These are phyloP conservation scores for Tetraselmis chui DNA, from an alignment of 139 green algal genomes.

Conservation along the genomic window DNA sequence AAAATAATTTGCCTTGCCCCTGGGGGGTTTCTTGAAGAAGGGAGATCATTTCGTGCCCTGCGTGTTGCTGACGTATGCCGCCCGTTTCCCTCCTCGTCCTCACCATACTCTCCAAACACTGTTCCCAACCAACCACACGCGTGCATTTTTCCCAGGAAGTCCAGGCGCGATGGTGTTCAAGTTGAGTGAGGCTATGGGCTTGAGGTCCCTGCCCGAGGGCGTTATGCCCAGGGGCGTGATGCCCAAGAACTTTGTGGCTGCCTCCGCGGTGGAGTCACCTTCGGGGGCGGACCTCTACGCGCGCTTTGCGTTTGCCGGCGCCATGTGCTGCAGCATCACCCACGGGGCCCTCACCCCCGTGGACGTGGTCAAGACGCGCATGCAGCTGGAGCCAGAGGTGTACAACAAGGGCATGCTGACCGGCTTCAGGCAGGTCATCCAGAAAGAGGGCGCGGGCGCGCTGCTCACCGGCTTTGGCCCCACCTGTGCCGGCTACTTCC, in stretches of 20 bases:
- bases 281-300: background rate
- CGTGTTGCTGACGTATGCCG: no score
- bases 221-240: background rate
- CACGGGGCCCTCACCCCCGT: slow-evolving; percentile 46
- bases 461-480: slow-evolving; percentile 38
- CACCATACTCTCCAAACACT: no score
- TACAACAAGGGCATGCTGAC: slow-evolving; percentile 33
- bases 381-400: slow-evolving; percentile 40
- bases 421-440: slow-evolving; percentile 32
- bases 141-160: no score
- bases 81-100: no score
- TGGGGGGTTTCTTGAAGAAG: no score
- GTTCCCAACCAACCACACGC: no score
- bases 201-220: background rate
- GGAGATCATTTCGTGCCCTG: no score
- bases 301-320: slow-evolving; percentile 18
- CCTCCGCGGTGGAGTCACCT: background rate
- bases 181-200: background rate
- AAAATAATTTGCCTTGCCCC: no score
- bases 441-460: slow-evolving; percentile 31
- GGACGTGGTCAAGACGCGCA: slow-evolving; percentile 52
- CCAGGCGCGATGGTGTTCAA: background rate
- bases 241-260: background rate
- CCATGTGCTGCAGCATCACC: slow-evolving; percentile 42
- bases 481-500: slow-evolving; percentile 37